Base-by-base conservation (phyloP, 2,329 filamentous ascomycete species). In the Chaetomiaceae sp. region DNA sequence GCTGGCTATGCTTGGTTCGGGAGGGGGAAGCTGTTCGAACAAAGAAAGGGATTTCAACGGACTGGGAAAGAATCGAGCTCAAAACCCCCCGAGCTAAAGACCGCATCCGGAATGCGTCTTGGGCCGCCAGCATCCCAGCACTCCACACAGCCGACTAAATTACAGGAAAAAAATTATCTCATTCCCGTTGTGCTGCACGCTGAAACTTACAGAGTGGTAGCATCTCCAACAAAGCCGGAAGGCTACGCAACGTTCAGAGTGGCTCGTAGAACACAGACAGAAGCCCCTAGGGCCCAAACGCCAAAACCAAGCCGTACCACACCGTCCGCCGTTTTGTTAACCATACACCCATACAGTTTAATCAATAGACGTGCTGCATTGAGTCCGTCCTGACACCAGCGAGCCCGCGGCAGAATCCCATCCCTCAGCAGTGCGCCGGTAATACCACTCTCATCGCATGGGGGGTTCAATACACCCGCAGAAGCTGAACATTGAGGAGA, bases 401-500 rank as follows among this genome's bases (percentile, higher is more conserved):
- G 32, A 5, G 29, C 20, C 16, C 51, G n/a, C 23, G 5, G 13
- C 25, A 13, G 13, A 10, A n/a, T 27, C 18, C 25, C 40, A 13
- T 10, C 40, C 33, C 18, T 7, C 13, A 27, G 32, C 32, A 16
- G 8, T 34, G 34, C 29, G 18, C 29, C 20, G 42, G 16, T 38
- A 37, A 42, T 13, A 21, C 14, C 18, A 40, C 21, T 14, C 14
- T 23, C 10, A 14, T 13, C 5, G 9, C 23, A 9, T 14, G 8
- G 13, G 8, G 13, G 16, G 33, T 20, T 43, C 18, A 43, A 14
- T 45, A 41, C 27, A 34, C 11, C 18, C 48, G 33, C 14, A 29
- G 36, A 33, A 95, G 70, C 68, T 94, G 86, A 56, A 86, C 79
- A 69, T 87, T 87, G 25, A 94, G 75, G 1, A 83, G 89, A 53